phyloP scores from a whole-genome alignment of 805 yeast genomes.

The Barnettozyma vustinii region DNA sequence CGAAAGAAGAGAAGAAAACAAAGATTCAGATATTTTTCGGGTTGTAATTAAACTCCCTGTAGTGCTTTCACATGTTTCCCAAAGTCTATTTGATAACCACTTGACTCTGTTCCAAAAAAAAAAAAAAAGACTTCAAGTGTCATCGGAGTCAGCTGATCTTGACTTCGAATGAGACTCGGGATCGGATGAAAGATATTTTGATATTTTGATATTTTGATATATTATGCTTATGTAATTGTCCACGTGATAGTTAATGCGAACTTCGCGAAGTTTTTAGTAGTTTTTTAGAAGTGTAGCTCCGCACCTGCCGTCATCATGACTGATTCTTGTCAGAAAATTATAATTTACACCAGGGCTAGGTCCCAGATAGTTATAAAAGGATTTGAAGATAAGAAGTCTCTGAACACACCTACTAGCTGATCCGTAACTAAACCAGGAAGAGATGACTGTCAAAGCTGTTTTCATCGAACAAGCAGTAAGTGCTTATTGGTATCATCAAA shows the following conservation, averaged over 20 bases:
- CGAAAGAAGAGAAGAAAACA: neutral
- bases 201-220: neutral
- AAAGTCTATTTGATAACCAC: neutral
- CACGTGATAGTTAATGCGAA: neutral
- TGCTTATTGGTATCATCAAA: neutral
- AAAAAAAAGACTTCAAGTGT: neutral
- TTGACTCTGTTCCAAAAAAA: neutral
- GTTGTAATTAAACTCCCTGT: neutral
- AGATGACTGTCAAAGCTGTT: neutral
- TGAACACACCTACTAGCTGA: neutral
- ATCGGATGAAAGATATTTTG: neutral
- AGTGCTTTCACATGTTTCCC: neutral
- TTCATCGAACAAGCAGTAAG: constrained; percentile 2
- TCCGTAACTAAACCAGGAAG: neutral
- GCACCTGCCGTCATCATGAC: neutral
- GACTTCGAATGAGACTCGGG: neutral
- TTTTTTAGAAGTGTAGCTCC: neutral
- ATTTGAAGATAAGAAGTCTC: neutral
- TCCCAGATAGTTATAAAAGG: neutral
- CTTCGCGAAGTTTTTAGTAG: no score
- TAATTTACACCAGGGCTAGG: neutral
- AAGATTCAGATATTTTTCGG: neutral
- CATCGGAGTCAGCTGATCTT: neutral
- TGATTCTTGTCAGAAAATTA: neutral
- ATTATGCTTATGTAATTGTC: neutral